These are phyloP conservation scores for Flaveria bidentis DNA, from an alignment of 129 eudicot species.

Conservation along the genomic window DNA sequence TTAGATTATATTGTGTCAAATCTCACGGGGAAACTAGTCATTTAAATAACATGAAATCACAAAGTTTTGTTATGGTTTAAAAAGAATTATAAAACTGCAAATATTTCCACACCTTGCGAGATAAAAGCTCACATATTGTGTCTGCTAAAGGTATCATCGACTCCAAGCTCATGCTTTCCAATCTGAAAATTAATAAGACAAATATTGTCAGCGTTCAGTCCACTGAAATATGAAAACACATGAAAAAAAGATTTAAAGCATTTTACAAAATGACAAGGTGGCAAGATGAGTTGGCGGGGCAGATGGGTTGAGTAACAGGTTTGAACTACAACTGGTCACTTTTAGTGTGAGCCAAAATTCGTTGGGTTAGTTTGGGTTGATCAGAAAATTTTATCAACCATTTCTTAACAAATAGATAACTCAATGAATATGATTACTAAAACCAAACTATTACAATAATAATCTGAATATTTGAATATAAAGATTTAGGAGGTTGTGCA, in stretches of 20 bases:
- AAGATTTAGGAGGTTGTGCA: not conserved
- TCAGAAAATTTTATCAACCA: not conserved
- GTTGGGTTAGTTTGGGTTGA: not conserved
- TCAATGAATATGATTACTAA: not conserved
- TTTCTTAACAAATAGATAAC: not conserved
- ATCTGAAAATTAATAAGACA: conserved; percentile 40
- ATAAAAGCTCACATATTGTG: conserved; percentile 61
- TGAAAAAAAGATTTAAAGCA: not conserved
- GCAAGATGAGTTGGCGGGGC: not conserved
- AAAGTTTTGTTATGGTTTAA: not conserved
- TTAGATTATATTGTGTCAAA: not conserved
- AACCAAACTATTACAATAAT: not conserved
- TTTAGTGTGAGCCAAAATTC: not conserved
- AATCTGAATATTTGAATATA: not conserved
- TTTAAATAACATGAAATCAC: conserved; percentile 1
- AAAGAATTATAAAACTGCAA: not conserved
- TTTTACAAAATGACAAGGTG: conserved; percentile 1
- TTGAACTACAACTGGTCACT: not conserved
- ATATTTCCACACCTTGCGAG: conserved; percentile 59
- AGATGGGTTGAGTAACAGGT: not conserved
- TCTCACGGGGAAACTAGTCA: not conserved
- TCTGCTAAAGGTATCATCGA: conserved; percentile 68
- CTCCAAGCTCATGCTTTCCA: conserved; percentile 52
- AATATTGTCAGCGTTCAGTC: conserved; percentile 6
- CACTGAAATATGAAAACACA: not conserved